phyloP scores from a whole-genome alignment of 1,284 basidiomycete genomes.

The Ganoderma lucidum region DNA sequence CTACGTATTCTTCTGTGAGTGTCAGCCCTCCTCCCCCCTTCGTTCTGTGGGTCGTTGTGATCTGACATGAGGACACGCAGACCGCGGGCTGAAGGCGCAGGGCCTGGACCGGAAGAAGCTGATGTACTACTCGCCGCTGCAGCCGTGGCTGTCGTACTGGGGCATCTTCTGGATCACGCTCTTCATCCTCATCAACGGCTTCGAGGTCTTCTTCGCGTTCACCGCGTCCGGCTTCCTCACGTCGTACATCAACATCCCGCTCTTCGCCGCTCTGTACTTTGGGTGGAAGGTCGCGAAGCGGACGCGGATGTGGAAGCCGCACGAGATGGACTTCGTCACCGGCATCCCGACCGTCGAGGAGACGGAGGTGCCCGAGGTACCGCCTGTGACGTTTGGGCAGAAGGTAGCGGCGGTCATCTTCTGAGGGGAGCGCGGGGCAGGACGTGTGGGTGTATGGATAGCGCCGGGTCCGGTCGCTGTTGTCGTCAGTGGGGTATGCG shows the following conservation, averaged over 20 bases:
- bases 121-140: constrained; percentile 60
- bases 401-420: constrained; percentile 50
- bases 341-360: constrained; percentile 64
- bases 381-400: constrained; percentile 45
- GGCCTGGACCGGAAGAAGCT: constrained; percentile 62
- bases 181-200: constrained; percentile 52
- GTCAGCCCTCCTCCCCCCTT: not conserved
- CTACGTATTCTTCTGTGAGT: constrained; percentile 76
- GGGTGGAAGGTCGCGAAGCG: constrained; percentile 63
- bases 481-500: no score
- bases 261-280: constrained; percentile 56
- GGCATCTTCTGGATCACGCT: constrained; percentile 49
- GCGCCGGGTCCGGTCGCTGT: not conserved
- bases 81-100: constrained; percentile 66
- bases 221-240: constrained; percentile 67
- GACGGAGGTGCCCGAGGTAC: constrained; percentile 53
- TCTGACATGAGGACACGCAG: constrained; percentile 44
- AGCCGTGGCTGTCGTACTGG: constrained; percentile 49
- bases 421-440: constrained; percentile 27
- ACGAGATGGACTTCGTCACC: constrained; percentile 69
- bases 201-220: constrained; percentile 53
- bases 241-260: constrained; percentile 59
- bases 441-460: not conserved
- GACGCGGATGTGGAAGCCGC: constrained; percentile 56
- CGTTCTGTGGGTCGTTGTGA: not conserved